Conservation (phyloP, 2,329 filamentous ascomycete species). For the Aspergillus unguis region DNA sequence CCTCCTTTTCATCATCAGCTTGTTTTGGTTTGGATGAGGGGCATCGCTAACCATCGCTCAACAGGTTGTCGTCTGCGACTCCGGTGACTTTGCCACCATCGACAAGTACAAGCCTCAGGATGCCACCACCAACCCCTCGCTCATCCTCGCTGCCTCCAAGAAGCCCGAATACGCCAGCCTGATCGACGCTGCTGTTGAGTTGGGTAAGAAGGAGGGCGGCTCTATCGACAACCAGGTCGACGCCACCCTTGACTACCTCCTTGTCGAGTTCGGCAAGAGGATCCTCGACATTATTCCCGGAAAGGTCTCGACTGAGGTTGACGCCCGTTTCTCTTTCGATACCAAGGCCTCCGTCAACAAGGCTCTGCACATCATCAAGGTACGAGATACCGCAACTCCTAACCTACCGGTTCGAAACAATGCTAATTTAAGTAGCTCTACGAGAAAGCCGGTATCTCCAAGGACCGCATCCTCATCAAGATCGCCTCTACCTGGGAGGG, state of each 20-base stretch:
- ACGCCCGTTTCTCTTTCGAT: constrained; percentile 93
- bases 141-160: constrained; percentile 97
- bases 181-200: constrained; percentile 79
- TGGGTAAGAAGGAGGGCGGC: constrained; percentile 72
- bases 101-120: constrained; percentile 99
- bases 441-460: constrained; percentile 83
- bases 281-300: constrained; percentile 96
- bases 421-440: constrained; percentile 65
- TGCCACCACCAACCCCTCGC: constrained; percentile 98
- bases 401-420: not conserved
- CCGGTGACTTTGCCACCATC: constrained; percentile 86
- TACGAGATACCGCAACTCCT: constrained; percentile 40
- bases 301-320: constrained; percentile 98
- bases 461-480: constrained; percentile 97
- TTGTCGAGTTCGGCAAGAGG: constrained; percentile 97
- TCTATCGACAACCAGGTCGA: constrained; percentile 80
- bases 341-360: constrained; percentile 89
- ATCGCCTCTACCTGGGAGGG: constrained; percentile 99
- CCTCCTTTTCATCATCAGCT: not conserved
- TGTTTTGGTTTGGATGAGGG: not conserved
- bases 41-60: constrained; percentile 17
- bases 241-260: constrained; percentile 81
- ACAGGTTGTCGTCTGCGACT: constrained; percentile 93
- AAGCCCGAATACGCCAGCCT: constrained; percentile 93
- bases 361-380: constrained; percentile 94